phyloP scores from a whole-genome alignment of 441 rosid species.

The Populus hybrid region DNA sequence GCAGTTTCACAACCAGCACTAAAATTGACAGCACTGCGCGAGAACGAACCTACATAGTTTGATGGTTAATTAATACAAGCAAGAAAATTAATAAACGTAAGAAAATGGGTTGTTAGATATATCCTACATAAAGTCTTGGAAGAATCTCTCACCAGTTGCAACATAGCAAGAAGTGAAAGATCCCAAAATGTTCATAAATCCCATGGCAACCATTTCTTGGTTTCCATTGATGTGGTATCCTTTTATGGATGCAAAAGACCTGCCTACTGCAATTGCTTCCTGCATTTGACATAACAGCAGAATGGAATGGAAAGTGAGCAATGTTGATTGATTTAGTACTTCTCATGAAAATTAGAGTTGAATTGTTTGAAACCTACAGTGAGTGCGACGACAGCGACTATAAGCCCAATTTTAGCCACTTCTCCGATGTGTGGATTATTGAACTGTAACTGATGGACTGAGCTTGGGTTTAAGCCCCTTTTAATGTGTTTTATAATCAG shows the following conservation, averaged over 20 bases:
- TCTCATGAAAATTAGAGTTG: neutral
- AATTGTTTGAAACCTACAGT: conserved; percentile 39
- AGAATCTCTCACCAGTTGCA: conserved; percentile 61
- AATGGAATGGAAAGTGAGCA: neutral
- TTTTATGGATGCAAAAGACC: conserved; percentile 73
- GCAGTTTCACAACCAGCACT: conserved; percentile 83
- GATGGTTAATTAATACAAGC: neutral
- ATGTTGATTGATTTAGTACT: neutral
- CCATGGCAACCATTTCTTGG: conserved; percentile 92
- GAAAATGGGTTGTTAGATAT: neutral
- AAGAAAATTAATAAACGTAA: no score
- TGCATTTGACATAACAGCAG: conserved; percentile 11
- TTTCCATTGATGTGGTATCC: conserved; percentile 84
- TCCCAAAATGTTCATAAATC: conserved; percentile 74
- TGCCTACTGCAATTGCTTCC: conserved; percentile 93
- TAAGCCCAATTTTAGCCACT: conserved; percentile 60
- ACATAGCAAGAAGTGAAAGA: conserved; percentile 84
- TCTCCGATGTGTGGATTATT: conserved; percentile 55
- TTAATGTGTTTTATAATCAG: conserved; percentile 72
- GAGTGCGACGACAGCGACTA: conserved; percentile 65
- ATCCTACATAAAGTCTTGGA: neutral
- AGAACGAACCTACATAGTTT: conserved; percentile 69
- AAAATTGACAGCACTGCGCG: conserved; percentile 85
- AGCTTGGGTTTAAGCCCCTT: conserved; percentile 79
- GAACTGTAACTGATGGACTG: conserved; percentile 60